Percentiles rank a stretch among this genome's conserved stretches.
These are phyloP conservation scores for Vigna radiata DNA, from an alignment of 306 rosid species.

Conservation along the genomic window DNA sequence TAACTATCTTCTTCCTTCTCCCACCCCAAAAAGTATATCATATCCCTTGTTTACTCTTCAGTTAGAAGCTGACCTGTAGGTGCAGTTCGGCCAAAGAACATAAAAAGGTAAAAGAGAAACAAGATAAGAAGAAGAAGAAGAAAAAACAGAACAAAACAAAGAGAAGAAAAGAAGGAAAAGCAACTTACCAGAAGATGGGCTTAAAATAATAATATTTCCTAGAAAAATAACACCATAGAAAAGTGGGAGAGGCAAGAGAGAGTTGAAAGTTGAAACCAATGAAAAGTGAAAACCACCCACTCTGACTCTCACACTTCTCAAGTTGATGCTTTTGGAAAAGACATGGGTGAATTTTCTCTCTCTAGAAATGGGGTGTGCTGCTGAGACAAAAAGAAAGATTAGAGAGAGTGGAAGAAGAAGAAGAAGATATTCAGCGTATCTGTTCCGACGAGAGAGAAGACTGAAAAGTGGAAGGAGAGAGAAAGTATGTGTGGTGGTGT, in stretches of 20 bases:
- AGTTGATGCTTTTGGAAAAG: constrained; percentile 21
- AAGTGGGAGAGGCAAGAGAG: constrained; percentile 32
- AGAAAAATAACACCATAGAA: constrained; percentile 34
- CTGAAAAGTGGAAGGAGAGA: constrained; percentile 46
- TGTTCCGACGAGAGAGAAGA: constrained; percentile 56
- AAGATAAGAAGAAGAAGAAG: constrained; percentile 17
- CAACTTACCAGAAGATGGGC: constrained; percentile 53
- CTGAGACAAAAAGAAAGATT: constrained; percentile 37
- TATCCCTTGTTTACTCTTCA: constrained; percentile 55
- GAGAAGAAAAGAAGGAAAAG: constrained; percentile 26
- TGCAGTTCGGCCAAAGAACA: constrained; percentile 48
- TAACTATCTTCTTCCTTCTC: constrained; percentile 3
- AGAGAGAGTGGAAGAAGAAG: constrained; percentile 43
- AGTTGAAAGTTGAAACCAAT: constrained; percentile 35
- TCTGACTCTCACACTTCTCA: constrained; percentile 9
- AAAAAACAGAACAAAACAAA: neutral
- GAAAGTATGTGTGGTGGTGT: constrained; percentile 25
- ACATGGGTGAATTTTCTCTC: neutral
- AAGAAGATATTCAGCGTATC: constrained; percentile 53
- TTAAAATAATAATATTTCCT: constrained; percentile 31
- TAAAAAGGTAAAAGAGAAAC: constrained; percentile 5
- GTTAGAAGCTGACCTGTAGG: constrained; percentile 60
- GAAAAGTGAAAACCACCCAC: neutral
- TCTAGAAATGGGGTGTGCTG: constrained; percentile 4
- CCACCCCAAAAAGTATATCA: constrained; percentile 28